phyloP scores from a whole-genome alignment of 1,284 basidiomycete species.

The Apiotrichum akiyoshidainum region DNA sequence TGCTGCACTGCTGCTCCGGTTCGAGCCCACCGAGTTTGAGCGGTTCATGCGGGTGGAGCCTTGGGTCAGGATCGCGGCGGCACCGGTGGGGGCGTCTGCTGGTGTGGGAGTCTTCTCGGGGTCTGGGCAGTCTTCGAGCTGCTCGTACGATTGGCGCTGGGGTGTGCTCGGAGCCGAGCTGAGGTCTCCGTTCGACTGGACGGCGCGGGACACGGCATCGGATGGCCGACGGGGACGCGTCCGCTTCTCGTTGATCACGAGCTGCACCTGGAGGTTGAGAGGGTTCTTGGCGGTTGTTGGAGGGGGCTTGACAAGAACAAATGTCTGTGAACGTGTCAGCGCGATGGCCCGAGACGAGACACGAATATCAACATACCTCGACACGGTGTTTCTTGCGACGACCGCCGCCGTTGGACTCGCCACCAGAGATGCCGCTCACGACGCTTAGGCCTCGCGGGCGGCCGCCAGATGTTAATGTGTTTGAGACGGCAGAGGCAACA shows the following conservation, averaged over 20 bases:
- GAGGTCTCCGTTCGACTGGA: not conserved
- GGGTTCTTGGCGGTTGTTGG: conserved; percentile 79
- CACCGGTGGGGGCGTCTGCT: not conserved
- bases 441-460: conserved; percentile 11
- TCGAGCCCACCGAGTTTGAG: conserved; percentile 28
- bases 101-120: not conserved
- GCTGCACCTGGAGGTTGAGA: conserved; percentile 87
- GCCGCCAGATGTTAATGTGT: not conserved
- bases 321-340: conserved; percentile 59
- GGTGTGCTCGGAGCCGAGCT: conserved; percentile 6
- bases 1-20: conserved; percentile 9
- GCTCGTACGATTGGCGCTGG: conserved; percentile 12
- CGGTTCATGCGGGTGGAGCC: conserved; percentile 16
- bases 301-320: conserved; percentile 53
- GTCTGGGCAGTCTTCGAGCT: not conserved
- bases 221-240: not conserved
- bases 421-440: conserved; percentile 5
- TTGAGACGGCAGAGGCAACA: not conserved
- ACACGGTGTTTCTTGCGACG: not conserved
- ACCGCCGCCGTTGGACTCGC: conserved; percentile 5
- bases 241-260: conserved; percentile 55
- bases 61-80: not conserved
- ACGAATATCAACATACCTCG: conserved; percentile 12
- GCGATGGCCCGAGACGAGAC: not conserved
- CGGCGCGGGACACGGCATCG: not conserved